A percentile compares a stretch with the other conserved stretches of the same genome.
phyloP scores from a whole-genome alignment of 176 grass and related monocot species.

The Pontederia crassipes region DNA sequence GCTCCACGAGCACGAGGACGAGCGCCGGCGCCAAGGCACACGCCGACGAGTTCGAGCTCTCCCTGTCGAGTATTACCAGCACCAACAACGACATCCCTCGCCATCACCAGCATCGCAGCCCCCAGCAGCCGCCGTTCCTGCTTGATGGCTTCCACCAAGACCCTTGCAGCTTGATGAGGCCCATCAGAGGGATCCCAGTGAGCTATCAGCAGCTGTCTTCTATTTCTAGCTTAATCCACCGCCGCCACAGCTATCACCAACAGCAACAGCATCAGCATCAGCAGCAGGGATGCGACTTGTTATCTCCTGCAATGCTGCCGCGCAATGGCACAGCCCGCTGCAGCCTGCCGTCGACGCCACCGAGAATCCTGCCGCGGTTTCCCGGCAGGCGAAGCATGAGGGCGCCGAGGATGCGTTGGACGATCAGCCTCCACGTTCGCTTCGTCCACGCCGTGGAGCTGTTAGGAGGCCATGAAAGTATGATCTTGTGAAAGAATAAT shows the following conservation, averaged over 20 bases:
- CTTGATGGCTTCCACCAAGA: neutral
- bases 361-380: slow-evolving; percentile 7
- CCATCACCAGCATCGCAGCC: neutral
- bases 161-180: neutral
- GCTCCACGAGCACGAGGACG: neutral
- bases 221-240: neutral
- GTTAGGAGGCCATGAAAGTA: slow-evolving; percentile 22
- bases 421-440: slow-evolving; percentile 7
- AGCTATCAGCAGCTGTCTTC: neutral
- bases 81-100: neutral
- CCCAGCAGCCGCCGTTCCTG: neutral
- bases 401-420: slow-evolving; percentile 22
- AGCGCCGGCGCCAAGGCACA: neutral
- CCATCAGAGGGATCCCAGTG: slow-evolving; percentile 9
- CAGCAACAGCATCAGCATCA: neutral
- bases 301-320: neutral
- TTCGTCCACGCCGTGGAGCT: slow-evolving; percentile 19
- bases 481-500: neutral
- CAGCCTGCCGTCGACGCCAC: neutral
- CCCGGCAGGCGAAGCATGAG: slow-evolving; percentile 5
- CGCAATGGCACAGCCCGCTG: neutral
- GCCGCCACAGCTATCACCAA: neutral
- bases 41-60: neutral
- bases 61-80: neutral
- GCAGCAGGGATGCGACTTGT: neutral